Evolutionary conservation across 2,329 filamentous ascomycete species (phyloP), one percentile per base, ranked within the genome.

Genomic region (Alternaria sp.): DNA sequence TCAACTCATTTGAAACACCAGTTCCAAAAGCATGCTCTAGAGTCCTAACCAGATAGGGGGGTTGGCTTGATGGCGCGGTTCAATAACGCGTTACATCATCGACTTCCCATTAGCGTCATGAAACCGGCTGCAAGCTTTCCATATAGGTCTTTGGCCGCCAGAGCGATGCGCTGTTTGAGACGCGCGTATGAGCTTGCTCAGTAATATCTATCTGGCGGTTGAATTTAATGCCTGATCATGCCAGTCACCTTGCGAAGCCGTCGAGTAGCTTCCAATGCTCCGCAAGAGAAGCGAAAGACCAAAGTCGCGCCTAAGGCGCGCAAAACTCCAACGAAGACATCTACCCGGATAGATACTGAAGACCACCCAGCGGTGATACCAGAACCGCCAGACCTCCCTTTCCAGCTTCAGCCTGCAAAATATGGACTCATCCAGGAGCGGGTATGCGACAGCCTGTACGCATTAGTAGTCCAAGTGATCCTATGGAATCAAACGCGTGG

Each of bases 401-500:
- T 76, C 28, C 30, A 60, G 18, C 71, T 76, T 3, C 64, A 63
- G 34, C 66, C 70, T 5, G 61, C 67, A 6, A 43, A 54, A 7
- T 97, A 97, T 73, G 93, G 93, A 0, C 85, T 97, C 2, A 88
- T 97, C 38, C 94, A 97, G 75, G 94, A 97, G 75, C 86, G 89
- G 65, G 86, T 97, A 16, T 88, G 89, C 2, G 78, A 86, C 51
- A 85, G 93, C 58, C 91, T 93, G 0, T 97, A 96, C 77, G 89
- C 89, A 65, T 86, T 97, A 2, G 85, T 97, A 2, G 84, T 97
- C 30, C 93, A 91, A 12, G 89, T 93, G 5, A 93, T 92, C 0
- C 94, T 97, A 70, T 87, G 97, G 30, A 94, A 94, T 76, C 89
- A 91, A 60, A 97, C 93, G 0, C 84, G 87, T 3, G 94, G 92